phyloP scores from a whole-genome alignment of 257 asterid species.

The Jasminum sambac region DNA sequence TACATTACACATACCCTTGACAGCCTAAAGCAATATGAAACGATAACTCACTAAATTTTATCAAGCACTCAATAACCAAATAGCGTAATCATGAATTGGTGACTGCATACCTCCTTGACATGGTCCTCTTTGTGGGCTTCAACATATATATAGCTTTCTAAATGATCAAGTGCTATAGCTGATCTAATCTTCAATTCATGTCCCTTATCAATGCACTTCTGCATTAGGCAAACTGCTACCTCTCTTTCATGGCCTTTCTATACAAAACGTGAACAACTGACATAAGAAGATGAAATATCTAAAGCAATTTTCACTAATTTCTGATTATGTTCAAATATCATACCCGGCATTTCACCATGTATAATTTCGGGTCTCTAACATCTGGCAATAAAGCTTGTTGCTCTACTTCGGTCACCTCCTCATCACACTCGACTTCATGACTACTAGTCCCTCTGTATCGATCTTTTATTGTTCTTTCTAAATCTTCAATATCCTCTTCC shows the following conservation, averaged over 20 bases:
- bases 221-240: conserved; percentile 94
- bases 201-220: conserved; percentile 85
- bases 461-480: conserved; percentile 68
- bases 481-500: conserved; percentile 78
- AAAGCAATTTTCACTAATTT: background rate
- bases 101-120: conserved; percentile 75
- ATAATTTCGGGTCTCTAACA: conserved; percentile 90
- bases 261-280: conserved; percentile 7
- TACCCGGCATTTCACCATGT: conserved; percentile 99
- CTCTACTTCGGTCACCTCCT: conserved; percentile 91
- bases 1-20: conserved; percentile 89
- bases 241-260: conserved; percentile 96
- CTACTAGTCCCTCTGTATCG: conserved; percentile 60
- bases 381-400: conserved; percentile 96
- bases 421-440: conserved; percentile 69
- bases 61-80: conserved; percentile 8
- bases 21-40: conserved; percentile 51
- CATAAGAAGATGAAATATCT: background rate
- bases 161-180: conserved; percentile 87
- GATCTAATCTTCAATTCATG: conserved; percentile 86
- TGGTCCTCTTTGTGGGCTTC: conserved; percentile 98
- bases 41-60: conserved; percentile 3
- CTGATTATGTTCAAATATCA: conserved; percentile 22
- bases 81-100: conserved; percentile 3
- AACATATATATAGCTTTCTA: conserved; percentile 68